These are phyloP conservation scores for Ophiognomonia clavigignenti-juglandacearum DNA, from an alignment of 2,329 filamentous ascomycete species.

Conservation along the genomic window DNA sequence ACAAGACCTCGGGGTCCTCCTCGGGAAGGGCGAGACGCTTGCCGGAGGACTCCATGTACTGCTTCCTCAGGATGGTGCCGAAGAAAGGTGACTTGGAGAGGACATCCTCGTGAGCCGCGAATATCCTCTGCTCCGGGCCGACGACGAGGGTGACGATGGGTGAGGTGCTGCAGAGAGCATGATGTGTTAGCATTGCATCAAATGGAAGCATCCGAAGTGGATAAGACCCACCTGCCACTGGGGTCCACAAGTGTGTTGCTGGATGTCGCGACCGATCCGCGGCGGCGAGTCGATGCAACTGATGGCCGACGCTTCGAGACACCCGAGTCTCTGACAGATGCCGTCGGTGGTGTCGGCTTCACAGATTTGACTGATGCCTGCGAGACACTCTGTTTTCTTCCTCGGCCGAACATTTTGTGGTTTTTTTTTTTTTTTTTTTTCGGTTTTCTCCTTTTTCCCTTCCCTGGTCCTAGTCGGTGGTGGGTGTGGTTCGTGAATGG, in stretches of 20 bases:
- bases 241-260: slow-evolving; percentile 28
- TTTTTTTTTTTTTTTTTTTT: neutral
- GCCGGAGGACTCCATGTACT: slow-evolving; percentile 55
- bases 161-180: slow-evolving; percentile 43
- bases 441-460: neutral
- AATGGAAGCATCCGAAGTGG: slow-evolving; percentile 19
- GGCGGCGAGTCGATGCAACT: slow-evolving; percentile 34
- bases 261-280: slow-evolving; percentile 43
- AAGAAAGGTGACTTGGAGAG: slow-evolving; percentile 78
- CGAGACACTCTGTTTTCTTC: slow-evolving; percentile 16
- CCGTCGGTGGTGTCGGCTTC: slow-evolving; percentile 46
- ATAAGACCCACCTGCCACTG: slow-evolving; percentile 32
- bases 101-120: slow-evolving; percentile 86
- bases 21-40: slow-evolving; percentile 77
- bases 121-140: slow-evolving; percentile 75
- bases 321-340: slow-evolving; percentile 46
- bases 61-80: slow-evolving; percentile 55
- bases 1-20: slow-evolving; percentile 88
- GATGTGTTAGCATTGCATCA: neutral
- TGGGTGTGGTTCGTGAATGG: neutral
- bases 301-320: slow-evolving; percentile 51
- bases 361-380: slow-evolving; percentile 32
- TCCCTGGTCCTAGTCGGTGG: neutral
- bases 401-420: slow-evolving; percentile 16
- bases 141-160: slow-evolving; percentile 76